A percentile compares a stretch with the other conserved stretches of the same genome.
phyloP scores from a whole-genome alignment of 1,284 basidiomycete species.

The Meripilus lineatus region DNA sequence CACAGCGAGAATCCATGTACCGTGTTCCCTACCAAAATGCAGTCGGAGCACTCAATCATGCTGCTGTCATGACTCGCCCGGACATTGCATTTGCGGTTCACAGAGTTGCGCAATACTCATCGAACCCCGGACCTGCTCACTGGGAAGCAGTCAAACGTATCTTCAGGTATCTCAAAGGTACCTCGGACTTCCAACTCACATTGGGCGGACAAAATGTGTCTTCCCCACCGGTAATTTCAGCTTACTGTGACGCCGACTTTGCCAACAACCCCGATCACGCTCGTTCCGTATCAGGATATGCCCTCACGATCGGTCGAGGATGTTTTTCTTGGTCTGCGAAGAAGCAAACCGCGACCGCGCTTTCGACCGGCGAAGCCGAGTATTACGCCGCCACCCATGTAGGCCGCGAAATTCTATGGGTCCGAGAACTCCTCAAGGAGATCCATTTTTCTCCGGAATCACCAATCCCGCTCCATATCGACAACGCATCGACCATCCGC shows the following conservation, averaged over 20 bases:
- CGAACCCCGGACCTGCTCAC: slow-evolving; percentile 13
- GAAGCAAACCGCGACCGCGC: slow-evolving; percentile 19
- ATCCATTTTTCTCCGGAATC: not conserved
- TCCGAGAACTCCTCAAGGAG: slow-evolving; percentile 1
- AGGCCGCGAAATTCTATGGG: not conserved
- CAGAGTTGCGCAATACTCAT: slow-evolving; percentile 6
- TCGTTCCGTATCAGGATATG: slow-evolving; percentile 13
- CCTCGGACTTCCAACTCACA: slow-evolving; percentile 2
- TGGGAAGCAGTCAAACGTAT: slow-evolving; percentile 14
- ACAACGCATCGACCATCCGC: slow-evolving; percentile 4
- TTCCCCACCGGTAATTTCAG: not conserved
- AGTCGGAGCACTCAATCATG: slow-evolving; percentile 13
- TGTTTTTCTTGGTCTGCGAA: slow-evolving; percentile 20
- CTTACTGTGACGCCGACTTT: not conserved
- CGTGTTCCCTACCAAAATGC: slow-evolving; percentile 9
- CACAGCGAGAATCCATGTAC: slow-evolving; percentile 2
- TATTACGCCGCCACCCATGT: slow-evolving; percentile 5
- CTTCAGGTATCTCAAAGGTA: slow-evolving; percentile 17
- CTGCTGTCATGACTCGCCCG: slow-evolving; percentile 10
- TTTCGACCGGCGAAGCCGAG: slow-evolving; percentile 22
- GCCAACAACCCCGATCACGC: not conserved
- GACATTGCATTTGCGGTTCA: slow-evolving; percentile 12
- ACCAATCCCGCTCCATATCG: not conserved
- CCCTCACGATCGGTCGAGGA: slow-evolving; percentile 17
- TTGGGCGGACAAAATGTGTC: not conserved